phyloP scores from a whole-genome alignment of 2,329 filamentous ascomycete species.

The Arthrobotrys iridis region DNA sequence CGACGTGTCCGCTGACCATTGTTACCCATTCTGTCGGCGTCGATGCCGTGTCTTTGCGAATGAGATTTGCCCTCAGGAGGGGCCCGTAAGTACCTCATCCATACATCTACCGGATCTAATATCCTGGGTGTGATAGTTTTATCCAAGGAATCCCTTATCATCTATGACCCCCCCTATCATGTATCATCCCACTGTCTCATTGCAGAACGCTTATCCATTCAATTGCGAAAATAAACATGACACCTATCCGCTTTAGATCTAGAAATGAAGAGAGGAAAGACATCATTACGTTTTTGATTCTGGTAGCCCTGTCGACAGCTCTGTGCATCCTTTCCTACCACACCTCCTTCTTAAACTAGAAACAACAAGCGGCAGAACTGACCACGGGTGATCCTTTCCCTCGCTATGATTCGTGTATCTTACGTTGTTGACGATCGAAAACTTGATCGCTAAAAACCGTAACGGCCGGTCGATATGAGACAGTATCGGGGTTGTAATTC shows the following conservation, averaged over 20 bases:
- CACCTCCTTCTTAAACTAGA: constrained; percentile 54
- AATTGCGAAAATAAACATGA: constrained; percentile 33
- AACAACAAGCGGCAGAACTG: constrained; percentile 53
- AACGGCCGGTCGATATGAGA: constrained; percentile 51
- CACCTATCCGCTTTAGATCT: constrained; percentile 39
- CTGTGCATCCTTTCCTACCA: constrained; percentile 18
- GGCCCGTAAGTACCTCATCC: constrained; percentile 23
- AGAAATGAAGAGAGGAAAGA: constrained; percentile 35
- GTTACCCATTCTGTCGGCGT: constrained; percentile 53
- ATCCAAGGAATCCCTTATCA: constrained; percentile 48
- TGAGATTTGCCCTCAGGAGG: constrained; percentile 35
- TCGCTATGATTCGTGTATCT: constrained; percentile 32
- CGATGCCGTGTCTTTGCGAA: constrained; percentile 42
- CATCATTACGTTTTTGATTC: constrained; percentile 51
- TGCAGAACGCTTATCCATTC: constrained; percentile 46
- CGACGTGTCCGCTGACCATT: constrained; percentile 54
- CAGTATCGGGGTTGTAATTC: constrained; percentile 18
- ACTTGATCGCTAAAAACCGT: constrained; percentile 25
- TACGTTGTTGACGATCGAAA: constrained; percentile 16
- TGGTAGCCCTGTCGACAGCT: constrained; percentile 22
- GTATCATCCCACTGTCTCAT: constrained; percentile 54
- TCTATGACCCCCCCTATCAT: constrained; percentile 46
- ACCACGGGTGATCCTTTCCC: constrained; percentile 44
- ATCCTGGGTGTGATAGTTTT: constrained; percentile 48
- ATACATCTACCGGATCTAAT: constrained; percentile 50